phyloP scores from a whole-genome alignment of 805 yeast genomes.

The Ogataea chonburiensis region DNA sequence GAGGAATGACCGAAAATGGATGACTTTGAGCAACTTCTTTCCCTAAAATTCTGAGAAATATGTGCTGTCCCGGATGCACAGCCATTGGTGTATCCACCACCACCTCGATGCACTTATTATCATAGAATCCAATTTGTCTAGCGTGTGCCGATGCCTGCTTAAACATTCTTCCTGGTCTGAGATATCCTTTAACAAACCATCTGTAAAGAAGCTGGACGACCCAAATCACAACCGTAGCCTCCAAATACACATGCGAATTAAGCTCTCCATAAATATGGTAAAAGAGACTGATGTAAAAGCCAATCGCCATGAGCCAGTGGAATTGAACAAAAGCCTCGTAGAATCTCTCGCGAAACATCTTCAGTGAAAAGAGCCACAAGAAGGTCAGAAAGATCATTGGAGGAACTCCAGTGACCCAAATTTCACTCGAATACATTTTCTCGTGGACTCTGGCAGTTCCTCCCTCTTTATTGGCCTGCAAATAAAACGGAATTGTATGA shows the following conservation, averaged over 20 bases:
- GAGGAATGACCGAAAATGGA: conserved; percentile 52
- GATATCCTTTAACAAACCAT: conserved; percentile 43
- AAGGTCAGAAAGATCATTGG: conserved; percentile 45
- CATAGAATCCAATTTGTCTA: conserved; percentile 31
- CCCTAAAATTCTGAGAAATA: conserved; percentile 47
- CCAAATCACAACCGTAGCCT: conserved; percentile 55
- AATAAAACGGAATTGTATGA: conserved; percentile 50
- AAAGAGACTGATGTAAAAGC: conserved; percentile 45
- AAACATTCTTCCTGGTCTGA: conserved; percentile 42
- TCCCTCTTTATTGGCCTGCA: conserved; percentile 48
- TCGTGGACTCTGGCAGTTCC: conserved; percentile 36
- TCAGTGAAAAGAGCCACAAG: conserved; percentile 43
- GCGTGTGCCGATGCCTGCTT: conserved; percentile 27
- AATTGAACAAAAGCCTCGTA: conserved; percentile 51
- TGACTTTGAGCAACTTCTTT: conserved; percentile 48
- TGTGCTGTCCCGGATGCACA: conserved; percentile 59
- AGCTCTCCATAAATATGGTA: conserved; percentile 42
- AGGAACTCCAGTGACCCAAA: conserved; percentile 44
- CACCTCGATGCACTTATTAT: conserved; percentile 38
- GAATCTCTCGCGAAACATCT: conserved; percentile 37
- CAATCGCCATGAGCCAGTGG: conserved; percentile 55
- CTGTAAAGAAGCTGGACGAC: conserved; percentile 47
- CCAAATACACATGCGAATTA: conserved; percentile 42
- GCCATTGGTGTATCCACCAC: conserved; percentile 32
- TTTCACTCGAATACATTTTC: conserved; percentile 24